phyloP scores from a whole-genome alignment of 768 basidiomycete genomes.

The Dentipellis sp. region DNA sequence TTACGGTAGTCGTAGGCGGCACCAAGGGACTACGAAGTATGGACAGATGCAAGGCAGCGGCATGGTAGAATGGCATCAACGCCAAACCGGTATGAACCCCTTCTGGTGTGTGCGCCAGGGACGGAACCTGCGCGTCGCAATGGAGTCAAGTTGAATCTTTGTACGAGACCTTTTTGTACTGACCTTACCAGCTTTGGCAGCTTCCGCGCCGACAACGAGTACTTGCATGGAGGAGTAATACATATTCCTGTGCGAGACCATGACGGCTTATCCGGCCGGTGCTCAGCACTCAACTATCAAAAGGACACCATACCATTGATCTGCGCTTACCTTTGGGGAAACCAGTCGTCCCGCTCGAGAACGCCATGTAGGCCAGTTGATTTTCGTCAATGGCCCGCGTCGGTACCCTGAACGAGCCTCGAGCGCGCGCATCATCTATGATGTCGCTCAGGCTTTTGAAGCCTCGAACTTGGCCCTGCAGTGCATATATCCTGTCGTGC shows the following conservation, averaged over 20 bases:
- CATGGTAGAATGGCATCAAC: conserved; percentile 62
- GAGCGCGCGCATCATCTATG: conserved; percentile 28
- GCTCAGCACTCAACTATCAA: background rate
- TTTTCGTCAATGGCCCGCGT: conserved; percentile 37
- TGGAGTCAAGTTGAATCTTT: background rate
- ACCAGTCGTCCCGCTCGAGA: conserved; percentile 75
- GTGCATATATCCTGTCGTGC: conserved; percentile 36
- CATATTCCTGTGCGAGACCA: conserved; percentile 62
- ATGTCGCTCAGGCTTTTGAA: conserved; percentile 36
- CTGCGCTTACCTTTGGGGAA: conserved; percentile 51
- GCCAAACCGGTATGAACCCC: conserved; percentile 41
- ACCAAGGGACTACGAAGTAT: conserved; percentile 37
- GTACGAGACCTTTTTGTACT: background rate
- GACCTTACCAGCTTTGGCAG: conserved; percentile 26
- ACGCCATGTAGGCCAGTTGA: conserved; percentile 61
- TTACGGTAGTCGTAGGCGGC: conserved; percentile 35
- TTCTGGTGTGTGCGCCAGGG: conserved; percentile 26
- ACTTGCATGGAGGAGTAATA: conserved; percentile 23
- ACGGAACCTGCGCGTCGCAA: conserved; percentile 26
- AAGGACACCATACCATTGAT: background rate
- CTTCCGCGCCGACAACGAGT: conserved; percentile 25
- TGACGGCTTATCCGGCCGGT: conserved; percentile 53
- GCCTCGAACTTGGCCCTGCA: conserved; percentile 34
- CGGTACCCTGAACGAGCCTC: conserved; percentile 29
- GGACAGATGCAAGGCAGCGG: conserved; percentile 46